Conservation (phyloP, 2,329 filamentous ascomycete species). For the Epichloe typhina region DNA sequence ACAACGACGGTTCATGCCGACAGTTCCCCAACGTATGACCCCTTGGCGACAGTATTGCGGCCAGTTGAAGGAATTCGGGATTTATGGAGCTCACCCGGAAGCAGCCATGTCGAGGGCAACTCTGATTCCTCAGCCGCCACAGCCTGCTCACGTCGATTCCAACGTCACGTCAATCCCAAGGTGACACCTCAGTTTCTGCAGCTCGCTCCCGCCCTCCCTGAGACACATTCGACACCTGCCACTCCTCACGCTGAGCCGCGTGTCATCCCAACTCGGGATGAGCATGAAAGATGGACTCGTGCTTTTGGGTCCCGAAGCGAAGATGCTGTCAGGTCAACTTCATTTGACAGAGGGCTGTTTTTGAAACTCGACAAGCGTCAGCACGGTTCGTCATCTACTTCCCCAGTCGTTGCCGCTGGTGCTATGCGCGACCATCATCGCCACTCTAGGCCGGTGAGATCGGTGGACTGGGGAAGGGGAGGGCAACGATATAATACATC, state of each 20-base stretch:
- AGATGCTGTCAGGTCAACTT: conserved; percentile 42
- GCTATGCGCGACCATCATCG: conserved; percentile 33
- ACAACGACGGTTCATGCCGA: conserved; percentile 12
- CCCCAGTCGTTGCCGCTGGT: conserved; percentile 42
- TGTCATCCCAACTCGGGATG: conserved; percentile 25
- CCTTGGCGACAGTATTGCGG: conserved; percentile 25
- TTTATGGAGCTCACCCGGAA: neutral
- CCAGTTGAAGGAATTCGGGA: conserved; percentile 10
- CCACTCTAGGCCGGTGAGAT: conserved; percentile 33
- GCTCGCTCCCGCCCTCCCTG: conserved; percentile 16
- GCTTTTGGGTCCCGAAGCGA: conserved; percentile 27
- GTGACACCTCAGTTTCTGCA: conserved; percentile 30
- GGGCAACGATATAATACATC: conserved; percentile 18
- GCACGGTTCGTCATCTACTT: conserved; percentile 43
- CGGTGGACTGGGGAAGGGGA: conserved; percentile 25
- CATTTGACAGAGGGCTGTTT: conserved; percentile 50
- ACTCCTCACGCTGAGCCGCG: conserved; percentile 25
- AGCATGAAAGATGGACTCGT: conserved; percentile 26
- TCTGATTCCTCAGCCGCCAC: conserved; percentile 11
- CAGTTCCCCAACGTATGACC: conserved; percentile 21
- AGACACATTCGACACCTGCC: conserved; percentile 17
- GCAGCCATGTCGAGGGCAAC: neutral
- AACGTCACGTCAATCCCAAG: conserved; percentile 32
- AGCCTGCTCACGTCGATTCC: conserved; percentile 13
- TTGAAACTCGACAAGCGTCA: conserved; percentile 51